Percentiles rank a stretch among this genome's conserved stretches.
Evolutionary conservation across 2,329 filamentous ascomycete species (phyloP).

Genomic region (Scolecobasidium constrictum): DNA sequence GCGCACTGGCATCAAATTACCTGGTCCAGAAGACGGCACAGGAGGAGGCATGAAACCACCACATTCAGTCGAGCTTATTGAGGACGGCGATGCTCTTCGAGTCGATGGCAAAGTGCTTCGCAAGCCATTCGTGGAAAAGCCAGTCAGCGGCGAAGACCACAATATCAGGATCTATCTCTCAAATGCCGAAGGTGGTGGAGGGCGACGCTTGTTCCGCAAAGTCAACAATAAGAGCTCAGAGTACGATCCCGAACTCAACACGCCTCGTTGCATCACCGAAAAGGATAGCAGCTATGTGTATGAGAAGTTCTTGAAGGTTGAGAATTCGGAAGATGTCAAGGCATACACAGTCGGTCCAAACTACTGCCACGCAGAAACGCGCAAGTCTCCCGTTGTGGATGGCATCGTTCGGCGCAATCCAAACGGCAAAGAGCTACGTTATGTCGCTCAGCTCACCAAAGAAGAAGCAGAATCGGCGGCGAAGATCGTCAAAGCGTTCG

Average conservation of each 20-base stretch:
- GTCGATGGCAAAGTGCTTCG: constrained; percentile 74
- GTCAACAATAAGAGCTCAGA: constrained; percentile 99
- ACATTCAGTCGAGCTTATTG: constrained; percentile 69
- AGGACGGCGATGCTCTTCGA: constrained; percentile 76
- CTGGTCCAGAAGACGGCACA: constrained; percentile 58
- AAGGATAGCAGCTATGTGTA: constrained; percentile 81
- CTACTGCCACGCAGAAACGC: constrained; percentile 93
- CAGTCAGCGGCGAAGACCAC: constrained; percentile 95
- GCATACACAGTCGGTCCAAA: constrained; percentile 90
- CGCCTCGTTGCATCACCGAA: constrained; percentile 75
- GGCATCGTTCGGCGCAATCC: constrained; percentile 92
- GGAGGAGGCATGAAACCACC: constrained; percentile 46
- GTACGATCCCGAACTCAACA: constrained; percentile 64
- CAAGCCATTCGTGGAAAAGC: constrained; percentile 97
- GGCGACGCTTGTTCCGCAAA: constrained; percentile 86
- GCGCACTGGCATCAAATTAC: constrained; percentile 65
- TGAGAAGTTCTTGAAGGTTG: constrained; percentile 91
- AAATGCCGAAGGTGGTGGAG: constrained; percentile 74
- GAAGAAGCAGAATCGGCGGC: constrained; percentile 80
- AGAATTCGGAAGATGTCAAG: constrained; percentile 97
- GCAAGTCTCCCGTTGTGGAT: constrained; percentile 95
- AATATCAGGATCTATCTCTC: constrained; percentile 98
- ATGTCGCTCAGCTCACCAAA: constrained; percentile 73
- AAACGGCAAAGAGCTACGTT: constrained; percentile 92
- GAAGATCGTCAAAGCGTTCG: constrained; percentile 84